Evolutionary conservation across 345 rosid species (phyloP).

Genomic region (Garcia nutans): DNA sequence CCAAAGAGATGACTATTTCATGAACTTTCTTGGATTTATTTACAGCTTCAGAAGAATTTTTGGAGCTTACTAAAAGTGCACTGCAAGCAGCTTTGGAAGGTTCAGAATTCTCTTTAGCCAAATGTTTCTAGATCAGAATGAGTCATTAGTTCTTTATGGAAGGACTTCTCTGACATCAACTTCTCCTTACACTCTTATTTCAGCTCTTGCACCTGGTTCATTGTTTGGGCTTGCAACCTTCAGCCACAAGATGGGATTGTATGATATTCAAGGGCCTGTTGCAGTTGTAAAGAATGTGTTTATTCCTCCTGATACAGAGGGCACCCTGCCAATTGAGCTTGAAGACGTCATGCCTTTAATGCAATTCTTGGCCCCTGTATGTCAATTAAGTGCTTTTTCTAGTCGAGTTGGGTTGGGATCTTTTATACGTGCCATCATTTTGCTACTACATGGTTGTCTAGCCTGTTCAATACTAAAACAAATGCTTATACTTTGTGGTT

Average conservation of each 20-base stretch:
- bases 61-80: slow-evolving; percentile 96
- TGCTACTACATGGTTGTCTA: neutral
- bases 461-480: neutral
- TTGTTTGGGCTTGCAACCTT: slow-evolving; percentile 91
- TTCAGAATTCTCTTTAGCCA: slow-evolving; percentile 16
- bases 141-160: neutral
- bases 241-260: slow-evolving; percentile 88
- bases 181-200: slow-evolving; percentile 17
- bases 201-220: slow-evolving; percentile 88
- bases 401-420: neutral
- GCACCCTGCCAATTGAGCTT: slow-evolving; percentile 62
- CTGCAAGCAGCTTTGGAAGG: slow-evolving; percentile 93
- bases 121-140: slow-evolving; percentile 11
- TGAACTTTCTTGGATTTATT: neutral
- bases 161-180: slow-evolving; percentile 12
- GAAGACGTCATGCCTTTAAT: slow-evolving; percentile 92
- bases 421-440: neutral
- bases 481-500: neutral
- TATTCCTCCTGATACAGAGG: slow-evolving; percentile 71
- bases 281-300: slow-evolving; percentile 84
- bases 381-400: slow-evolving; percentile 13
- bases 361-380: slow-evolving; percentile 93
- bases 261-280: slow-evolving; percentile 96
- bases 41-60: slow-evolving; percentile 94
- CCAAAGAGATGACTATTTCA: neutral